A percentile compares a stretch with the other conserved stretches of the same genome.
These are phyloP conservation scores for Chaetoceros tenuissimus DNA, from an alignment of 108 stramenopile species.

Conservation along the genomic window DNA sequence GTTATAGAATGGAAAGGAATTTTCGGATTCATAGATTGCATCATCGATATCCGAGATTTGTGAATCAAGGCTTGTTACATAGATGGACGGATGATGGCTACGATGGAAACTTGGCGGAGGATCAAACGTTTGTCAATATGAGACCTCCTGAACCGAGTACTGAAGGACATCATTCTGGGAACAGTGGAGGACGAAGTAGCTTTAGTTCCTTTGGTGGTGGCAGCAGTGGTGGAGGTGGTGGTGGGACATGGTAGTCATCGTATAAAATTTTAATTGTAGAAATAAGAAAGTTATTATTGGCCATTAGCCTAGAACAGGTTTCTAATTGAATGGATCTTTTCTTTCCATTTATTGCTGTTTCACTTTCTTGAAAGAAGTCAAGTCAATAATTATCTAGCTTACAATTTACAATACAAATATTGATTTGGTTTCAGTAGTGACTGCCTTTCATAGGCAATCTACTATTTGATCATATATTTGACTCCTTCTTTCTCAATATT, in stretches of 20 bases:
- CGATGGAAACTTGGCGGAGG: constrained; percentile 24
- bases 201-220: constrained; percentile 20
- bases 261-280: no score
- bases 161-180: neutral
- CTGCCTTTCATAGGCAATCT: no score
- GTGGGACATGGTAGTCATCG: constrained; percentile 1
- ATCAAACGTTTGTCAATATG: constrained; percentile 17
- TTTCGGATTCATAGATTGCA: constrained; percentile 33
- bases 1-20: constrained; percentile 25
- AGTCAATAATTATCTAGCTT: no score
- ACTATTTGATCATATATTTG: no score
- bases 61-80: constrained; percentile 19
- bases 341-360: no score
- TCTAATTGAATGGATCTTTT: no score
- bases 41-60: constrained; percentile 21
- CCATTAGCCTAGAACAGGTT: no score
- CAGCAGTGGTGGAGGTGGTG: constrained; percentile 21
- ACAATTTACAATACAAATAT: no score
- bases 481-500: no score
- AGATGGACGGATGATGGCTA: constrained; percentile 27
- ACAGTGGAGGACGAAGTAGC: neutral
- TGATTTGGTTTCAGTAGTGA: no score
- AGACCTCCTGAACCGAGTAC: constrained; percentile 10
- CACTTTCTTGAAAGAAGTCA: no score
- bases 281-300: no score